phyloP scores from a whole-genome alignment of 1,139 yeast genomes.

The Yamadazyma spencermartinsiae region DNA sequence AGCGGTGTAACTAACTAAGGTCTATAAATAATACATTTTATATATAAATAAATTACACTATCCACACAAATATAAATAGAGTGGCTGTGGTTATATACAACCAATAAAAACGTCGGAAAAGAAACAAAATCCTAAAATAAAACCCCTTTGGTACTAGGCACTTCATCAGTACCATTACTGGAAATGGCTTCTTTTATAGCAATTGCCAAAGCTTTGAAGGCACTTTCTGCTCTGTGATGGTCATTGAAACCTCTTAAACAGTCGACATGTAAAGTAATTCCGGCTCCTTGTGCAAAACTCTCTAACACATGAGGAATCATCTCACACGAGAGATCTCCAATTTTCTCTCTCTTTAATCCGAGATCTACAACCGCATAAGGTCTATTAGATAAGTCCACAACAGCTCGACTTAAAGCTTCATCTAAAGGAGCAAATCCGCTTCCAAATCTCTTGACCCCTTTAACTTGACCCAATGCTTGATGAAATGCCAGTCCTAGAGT shows the following conservation, averaged over 20 bases:
- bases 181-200: constrained; percentile 88
- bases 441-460: constrained; percentile 94
- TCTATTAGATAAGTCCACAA: constrained; percentile 88
- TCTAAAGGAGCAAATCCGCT: constrained; percentile 92
- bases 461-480: constrained; percentile 82
- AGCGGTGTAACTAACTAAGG: no score
- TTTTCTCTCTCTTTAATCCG: constrained; percentile 87
- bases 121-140: constrained; percentile 51
- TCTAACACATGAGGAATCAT: constrained; percentile 97
- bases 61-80: background rate
- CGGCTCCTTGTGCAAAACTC: constrained; percentile 91
- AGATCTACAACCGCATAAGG: constrained; percentile 89
- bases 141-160: constrained; percentile 96
- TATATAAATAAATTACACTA: no score
- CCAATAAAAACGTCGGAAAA: constrained; percentile 3
- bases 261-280: constrained; percentile 89
- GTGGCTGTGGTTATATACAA: background rate
- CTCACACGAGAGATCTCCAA: constrained; percentile 90
- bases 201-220: constrained; percentile 92
- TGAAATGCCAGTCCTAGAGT: constrained; percentile 89
- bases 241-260: constrained; percentile 91
- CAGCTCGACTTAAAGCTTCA: constrained; percentile 93
- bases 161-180: constrained; percentile 81
- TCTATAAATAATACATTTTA: no score
- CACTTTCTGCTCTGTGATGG: constrained; percentile 94